phyloP scores from a whole-genome alignment of 2,329 filamentous ascomycete genomes.

The Cryoendolithus antarcticus region DNA sequence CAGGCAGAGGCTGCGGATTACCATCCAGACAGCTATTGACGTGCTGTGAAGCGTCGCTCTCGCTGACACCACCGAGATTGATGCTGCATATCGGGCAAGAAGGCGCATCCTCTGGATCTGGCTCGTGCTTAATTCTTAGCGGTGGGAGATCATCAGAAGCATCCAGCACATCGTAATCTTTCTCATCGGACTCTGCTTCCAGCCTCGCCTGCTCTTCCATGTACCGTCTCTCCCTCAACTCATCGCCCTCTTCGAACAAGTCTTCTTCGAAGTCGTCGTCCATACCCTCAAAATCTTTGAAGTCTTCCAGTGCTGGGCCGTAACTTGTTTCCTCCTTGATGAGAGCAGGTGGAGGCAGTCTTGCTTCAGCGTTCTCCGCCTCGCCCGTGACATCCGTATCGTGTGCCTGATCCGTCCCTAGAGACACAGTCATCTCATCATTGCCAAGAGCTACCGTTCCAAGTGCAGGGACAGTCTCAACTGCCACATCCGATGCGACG shows the following conservation, averaged over 20 bases:
- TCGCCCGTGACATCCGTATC: neutral
- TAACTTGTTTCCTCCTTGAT: constrained; percentile 40
- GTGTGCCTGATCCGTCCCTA: neutral
- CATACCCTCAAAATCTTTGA: constrained; percentile 37
- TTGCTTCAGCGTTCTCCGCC: neutral
- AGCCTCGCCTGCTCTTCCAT: constrained; percentile 58
- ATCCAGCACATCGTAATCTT: constrained; percentile 16
- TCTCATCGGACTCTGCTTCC: constrained; percentile 41
- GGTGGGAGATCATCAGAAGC: constrained; percentile 10
- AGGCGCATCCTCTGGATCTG: constrained; percentile 15
- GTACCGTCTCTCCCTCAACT: constrained; percentile 44
- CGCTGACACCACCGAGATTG: constrained; percentile 43
- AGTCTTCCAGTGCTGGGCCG: constrained; percentile 35
- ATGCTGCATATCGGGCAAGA: constrained; percentile 68
- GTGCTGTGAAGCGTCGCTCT: constrained; percentile 63
- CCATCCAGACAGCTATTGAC: constrained; percentile 92
- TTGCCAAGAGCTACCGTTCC: neutral
- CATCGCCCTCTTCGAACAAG: constrained; percentile 42
- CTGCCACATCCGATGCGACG: neutral
- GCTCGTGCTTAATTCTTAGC: constrained; percentile 1
- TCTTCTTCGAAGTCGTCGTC: constrained; percentile 48
- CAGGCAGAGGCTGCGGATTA: constrained; percentile 49
- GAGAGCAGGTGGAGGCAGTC: constrained; percentile 11
- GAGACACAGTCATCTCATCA: no score
- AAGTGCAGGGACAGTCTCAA: neutral